Conservation (phyloP, 2,329 filamentous ascomycete species). For the Pseudofabraea citricarpa region DNA sequence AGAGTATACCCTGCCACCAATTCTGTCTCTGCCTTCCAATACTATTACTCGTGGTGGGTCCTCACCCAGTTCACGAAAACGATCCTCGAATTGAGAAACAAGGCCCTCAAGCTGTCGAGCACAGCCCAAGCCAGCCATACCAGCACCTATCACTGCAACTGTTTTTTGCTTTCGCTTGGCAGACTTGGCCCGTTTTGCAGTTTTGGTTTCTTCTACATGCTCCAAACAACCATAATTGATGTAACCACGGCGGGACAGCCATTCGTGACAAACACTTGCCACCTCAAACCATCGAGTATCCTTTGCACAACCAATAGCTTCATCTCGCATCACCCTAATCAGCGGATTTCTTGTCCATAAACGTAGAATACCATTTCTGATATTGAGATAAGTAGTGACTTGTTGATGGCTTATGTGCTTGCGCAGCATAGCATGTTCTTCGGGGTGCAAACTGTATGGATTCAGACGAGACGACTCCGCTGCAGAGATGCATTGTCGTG, state of each 20-base stretch:
- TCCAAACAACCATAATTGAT: constrained; percentile 95
- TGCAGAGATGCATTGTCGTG: constrained; percentile 83
- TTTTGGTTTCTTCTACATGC: constrained; percentile 38
- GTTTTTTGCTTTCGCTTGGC: constrained; percentile 57
- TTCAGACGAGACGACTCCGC: constrained; percentile 87
- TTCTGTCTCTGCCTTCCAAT: constrained; percentile 78
- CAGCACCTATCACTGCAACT: constrained; percentile 83
- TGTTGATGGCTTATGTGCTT: constrained; percentile 81
- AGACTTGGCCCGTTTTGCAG: constrained; percentile 28
- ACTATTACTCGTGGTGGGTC: constrained; percentile 70
- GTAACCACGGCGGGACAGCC: constrained; percentile 85
- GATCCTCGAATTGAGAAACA: constrained; percentile 72
- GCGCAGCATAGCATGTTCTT: constrained; percentile 77
- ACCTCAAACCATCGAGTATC: constrained; percentile 85
- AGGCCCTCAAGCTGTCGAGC: constrained; percentile 87
- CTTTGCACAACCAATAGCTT: constrained; percentile 86
- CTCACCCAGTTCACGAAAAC: constrained; percentile 61
- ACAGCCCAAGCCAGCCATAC: constrained; percentile 89
- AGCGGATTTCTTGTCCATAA: constrained; percentile 86
- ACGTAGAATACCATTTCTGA: constrained; percentile 87
- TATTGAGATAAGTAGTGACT: constrained; percentile 93
- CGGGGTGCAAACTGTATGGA: constrained; percentile 79
- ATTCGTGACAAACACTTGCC: constrained; percentile 85
- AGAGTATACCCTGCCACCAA: constrained; percentile 93
- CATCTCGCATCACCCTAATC: constrained; percentile 73